Conservation (phyloP, 2,329 filamentous ascomycete species). For the Fusarium cyanostomum region DNA sequence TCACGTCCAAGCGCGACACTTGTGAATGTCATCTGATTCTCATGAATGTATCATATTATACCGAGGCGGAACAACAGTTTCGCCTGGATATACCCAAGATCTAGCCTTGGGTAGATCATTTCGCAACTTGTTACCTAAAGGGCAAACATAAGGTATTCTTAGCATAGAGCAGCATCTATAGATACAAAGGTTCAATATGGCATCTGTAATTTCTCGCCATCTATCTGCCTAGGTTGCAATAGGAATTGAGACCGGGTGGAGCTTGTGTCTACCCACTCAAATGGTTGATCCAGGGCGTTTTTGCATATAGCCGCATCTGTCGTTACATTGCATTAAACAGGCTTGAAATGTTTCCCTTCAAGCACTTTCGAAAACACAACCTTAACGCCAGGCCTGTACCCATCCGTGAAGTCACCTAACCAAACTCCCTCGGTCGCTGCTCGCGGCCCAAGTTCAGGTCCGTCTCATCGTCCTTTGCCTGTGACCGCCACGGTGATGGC, state of each 20-base stretch:
- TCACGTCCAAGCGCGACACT: not conserved
- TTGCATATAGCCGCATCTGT: not conserved
- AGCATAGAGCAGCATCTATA: too few relatives aligned
- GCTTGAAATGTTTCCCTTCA: not conserved
- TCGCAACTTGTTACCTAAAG: too few relatives aligned
- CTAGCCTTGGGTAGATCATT: too few relatives aligned
- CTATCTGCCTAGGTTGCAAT: too few relatives aligned
- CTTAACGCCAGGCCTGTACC: slow-evolving; percentile 34
- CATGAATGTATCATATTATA: not conserved
- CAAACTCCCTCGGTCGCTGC: slow-evolving; percentile 49
- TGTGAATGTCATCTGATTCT: not conserved
- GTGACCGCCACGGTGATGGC: slow-evolving; percentile 41
- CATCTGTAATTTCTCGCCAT: too few relatives aligned
- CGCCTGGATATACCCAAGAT: too few relatives aligned
- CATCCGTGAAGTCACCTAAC: slow-evolving; percentile 21
- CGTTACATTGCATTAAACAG: not conserved
- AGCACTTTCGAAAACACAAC: not conserved
- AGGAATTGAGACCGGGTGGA: too few relatives aligned
- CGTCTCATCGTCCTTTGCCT: slow-evolving; percentile 44
- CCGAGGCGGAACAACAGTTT: too few relatives aligned
- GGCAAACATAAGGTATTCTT: too few relatives aligned
- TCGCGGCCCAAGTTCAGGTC: slow-evolving; percentile 45
- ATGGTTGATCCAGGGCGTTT: not conserved
- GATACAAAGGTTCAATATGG: too few relatives aligned
- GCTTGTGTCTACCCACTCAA: not conserved